Conservation (phyloP, 2,329 filamentous ascomycete species). For the Claviceps sp. region DNA sequence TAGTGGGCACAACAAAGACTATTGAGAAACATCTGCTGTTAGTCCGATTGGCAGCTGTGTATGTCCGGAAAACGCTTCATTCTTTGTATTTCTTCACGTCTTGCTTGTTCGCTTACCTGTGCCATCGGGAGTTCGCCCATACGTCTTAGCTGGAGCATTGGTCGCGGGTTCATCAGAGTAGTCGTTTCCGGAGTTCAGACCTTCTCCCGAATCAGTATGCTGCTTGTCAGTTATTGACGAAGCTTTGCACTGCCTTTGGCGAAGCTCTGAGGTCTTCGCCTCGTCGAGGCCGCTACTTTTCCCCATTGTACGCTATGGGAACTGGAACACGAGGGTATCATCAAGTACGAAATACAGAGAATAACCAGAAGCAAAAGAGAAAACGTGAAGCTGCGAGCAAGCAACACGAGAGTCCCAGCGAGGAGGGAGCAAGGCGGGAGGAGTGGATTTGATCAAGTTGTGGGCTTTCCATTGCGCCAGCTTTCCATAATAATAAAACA, state of each 20-base stretch:
- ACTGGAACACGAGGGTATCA: not conserved
- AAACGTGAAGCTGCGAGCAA: not conserved
- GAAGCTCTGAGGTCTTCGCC: constrained; percentile 3
- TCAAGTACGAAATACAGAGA: not conserved
- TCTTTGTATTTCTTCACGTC: not conserved
- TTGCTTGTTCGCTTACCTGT: constrained; percentile 50
- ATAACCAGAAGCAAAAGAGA: not conserved
- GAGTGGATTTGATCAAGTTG: not conserved
- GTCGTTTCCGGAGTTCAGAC: not conserved
- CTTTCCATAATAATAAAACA: not conserved
- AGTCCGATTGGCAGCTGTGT: constrained; percentile 2
- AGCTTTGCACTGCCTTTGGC: constrained; percentile 1
- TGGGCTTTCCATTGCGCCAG: not conserved
- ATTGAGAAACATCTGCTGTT: constrained; percentile 5
- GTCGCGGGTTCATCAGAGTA: constrained; percentile 3
- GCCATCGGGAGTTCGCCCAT: constrained; percentile 80
- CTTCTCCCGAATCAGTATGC: not conserved
- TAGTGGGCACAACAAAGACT: constrained; percentile 94
- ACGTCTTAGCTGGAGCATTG: constrained; percentile 47
- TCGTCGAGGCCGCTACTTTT: not conserved
- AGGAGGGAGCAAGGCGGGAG: not conserved
- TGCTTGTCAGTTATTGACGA: not conserved
- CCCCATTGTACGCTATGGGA: not conserved
- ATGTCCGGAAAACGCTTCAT: not conserved
- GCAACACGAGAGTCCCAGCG: not conserved